Evolutionary conservation across 2,329 filamentous ascomycete genomes (phyloP).

Genomic region (Tolypocladium amazonense): DNA sequence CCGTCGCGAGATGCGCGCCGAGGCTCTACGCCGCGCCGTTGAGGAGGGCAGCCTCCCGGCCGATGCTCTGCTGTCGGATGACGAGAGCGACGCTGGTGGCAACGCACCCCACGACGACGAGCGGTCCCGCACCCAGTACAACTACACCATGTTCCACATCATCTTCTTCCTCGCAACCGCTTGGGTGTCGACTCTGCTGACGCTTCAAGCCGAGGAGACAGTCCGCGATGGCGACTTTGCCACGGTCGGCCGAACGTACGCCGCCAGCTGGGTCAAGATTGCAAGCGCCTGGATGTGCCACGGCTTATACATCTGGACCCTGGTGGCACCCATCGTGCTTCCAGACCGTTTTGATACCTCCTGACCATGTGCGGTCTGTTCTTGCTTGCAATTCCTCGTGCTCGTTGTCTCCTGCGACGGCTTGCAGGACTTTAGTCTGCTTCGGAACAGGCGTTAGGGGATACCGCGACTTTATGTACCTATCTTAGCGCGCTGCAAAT

Average conservation of each 20-base stretch:
- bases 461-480: neutral
- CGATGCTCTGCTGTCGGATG: constrained; percentile 70
- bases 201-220: constrained; percentile 59
- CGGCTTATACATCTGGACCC: constrained; percentile 83
- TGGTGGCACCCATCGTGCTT: constrained; percentile 75
- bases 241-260: constrained; percentile 88
- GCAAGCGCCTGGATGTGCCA: constrained; percentile 97
- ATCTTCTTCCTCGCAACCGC: constrained; percentile 95
- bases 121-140: constrained; percentile 83
- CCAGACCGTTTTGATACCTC: constrained; percentile 73
- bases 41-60: constrained; percentile 88
- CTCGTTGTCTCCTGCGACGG: neutral
- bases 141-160: constrained; percentile 89
- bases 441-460: neutral
- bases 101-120: constrained; percentile 74
- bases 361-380: constrained; percentile 1
- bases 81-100: constrained; percentile 53
- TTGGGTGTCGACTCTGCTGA: constrained; percentile 86
- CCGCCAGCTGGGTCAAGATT: constrained; percentile 99
- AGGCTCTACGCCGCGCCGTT: constrained; percentile 82
- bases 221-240: constrained; percentile 66
- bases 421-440: neutral
- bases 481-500: neutral
- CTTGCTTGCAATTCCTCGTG: neutral
- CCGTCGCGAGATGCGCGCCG: constrained; percentile 84